Conservation (phyloP, 495 filamentous ascomycete species). For the Tuber melanosporum region DNA sequence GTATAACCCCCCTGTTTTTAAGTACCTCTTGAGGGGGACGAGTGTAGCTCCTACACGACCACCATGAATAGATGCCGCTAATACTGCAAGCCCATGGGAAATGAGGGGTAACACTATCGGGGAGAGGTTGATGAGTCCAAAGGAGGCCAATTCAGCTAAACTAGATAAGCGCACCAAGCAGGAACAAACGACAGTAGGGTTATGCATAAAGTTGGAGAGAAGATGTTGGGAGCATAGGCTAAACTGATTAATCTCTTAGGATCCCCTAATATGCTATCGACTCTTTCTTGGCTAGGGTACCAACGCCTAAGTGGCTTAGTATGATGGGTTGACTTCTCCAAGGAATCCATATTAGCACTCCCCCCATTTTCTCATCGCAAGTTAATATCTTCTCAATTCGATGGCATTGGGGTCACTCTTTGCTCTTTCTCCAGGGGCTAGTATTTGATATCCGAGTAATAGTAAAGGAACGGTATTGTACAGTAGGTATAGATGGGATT, state of each 20-base stretch:
- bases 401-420: neutral
- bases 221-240: neutral
- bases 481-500: neutral
- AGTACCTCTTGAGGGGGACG: too few species aligned
- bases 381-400: neutral
- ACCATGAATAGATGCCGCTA: neutral
- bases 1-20: too few species aligned
- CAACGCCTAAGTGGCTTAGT: neutral
- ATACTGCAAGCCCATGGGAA: neutral
- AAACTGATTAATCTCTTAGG: neutral
- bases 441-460: neutral
- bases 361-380: neutral
- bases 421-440: neutral
- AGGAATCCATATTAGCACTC: neutral
- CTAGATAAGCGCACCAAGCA: neutral
- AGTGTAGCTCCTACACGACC: neutral
- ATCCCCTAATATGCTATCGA: neutral
- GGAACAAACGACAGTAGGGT: neutral
- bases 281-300: neutral
- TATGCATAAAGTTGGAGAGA: neutral
- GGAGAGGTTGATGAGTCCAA: neutral
- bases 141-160: neutral
- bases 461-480: neutral
- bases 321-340: neutral
- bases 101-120: neutral